A percentile compares a stretch with the other conserved stretches of the same genome.
Conservation (phyloP, 352 stramenopile species). For the Saprolegnia parasitica region DNA sequence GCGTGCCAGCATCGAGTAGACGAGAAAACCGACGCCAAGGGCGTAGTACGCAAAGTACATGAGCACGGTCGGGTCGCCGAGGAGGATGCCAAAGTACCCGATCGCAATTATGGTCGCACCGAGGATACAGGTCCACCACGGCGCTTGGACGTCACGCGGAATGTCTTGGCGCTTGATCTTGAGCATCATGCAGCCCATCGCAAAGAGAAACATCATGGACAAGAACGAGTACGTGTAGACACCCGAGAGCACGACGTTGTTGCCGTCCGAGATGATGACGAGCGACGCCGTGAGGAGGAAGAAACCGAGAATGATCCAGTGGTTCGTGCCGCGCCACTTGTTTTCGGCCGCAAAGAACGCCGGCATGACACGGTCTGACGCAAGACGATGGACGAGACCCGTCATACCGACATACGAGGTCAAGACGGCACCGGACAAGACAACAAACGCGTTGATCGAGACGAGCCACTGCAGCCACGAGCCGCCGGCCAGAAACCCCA, state of each 20-base stretch:
- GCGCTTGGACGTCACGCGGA: conserved; percentile 73
- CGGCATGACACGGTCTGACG: conserved; percentile 65
- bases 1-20: conserved; percentile 81
- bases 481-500: conserved; percentile 51
- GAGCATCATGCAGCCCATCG: conserved; percentile 87
- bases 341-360: conserved; percentile 59
- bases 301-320: conserved; percentile 79
- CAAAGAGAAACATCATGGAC: conserved; percentile 89
- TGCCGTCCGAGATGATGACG: conserved; percentile 66
- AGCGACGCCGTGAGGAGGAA: conserved; percentile 67
- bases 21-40: conserved; percentile 54
- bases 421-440: conserved; percentile 80
- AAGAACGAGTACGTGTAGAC: conserved; percentile 92
- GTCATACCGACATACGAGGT: conserved; percentile 89
- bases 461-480: conserved; percentile 42
- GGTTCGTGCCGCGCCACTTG: conserved; percentile 66
- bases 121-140: conserved; percentile 78
- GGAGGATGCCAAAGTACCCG: conserved; percentile 57
- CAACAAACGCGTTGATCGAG: conserved; percentile 83
- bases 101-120: conserved; percentile 64
- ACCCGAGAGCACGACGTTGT: conserved; percentile 77
- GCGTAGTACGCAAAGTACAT: conserved; percentile 83
- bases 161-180: conserved; percentile 90
- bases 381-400: conserved; percentile 71
- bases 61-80: conserved; percentile 68